Conservation (phyloP, 2,329 filamentous ascomycete species). For the Fusarium sambucinum region DNA sequence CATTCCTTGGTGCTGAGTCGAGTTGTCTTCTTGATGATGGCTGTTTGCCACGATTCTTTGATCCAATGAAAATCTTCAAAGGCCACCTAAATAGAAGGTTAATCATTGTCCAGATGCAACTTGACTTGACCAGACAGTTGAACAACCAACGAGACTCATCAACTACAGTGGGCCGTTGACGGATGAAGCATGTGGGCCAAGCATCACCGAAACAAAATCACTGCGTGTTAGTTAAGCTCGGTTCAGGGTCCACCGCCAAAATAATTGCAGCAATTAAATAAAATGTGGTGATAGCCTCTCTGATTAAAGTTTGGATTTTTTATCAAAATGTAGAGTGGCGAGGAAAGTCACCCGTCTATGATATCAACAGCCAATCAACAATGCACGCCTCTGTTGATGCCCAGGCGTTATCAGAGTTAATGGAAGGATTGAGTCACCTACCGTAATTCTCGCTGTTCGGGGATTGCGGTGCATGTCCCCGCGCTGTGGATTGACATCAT, state of each 20-base stretch:
- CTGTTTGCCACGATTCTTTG: conserved; percentile 13
- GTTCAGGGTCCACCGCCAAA: conserved; percentile 26
- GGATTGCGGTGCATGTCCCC: conserved; percentile 18
- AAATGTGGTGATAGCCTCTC: conserved; percentile 28
- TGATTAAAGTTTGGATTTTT: not conserved
- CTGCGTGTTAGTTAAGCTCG: conserved; percentile 26
- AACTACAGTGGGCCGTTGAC: conserved; percentile 20
- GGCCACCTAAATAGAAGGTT: not conserved
- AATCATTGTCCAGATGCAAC: not conserved
- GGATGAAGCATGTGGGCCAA: conserved; percentile 38
- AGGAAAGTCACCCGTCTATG: not conserved
- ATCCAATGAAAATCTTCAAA: conserved; percentile 5
- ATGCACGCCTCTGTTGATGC: not conserved
- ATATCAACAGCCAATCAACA: conserved; percentile 22
- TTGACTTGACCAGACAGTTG: not conserved
- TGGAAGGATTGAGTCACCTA: conserved; percentile 11
- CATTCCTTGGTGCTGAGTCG: conserved; percentile 1
- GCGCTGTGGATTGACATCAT: conserved; percentile 39
- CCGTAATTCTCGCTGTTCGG: conserved; percentile 13
- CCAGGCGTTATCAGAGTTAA: conserved; percentile 12
- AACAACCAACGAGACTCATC: conserved; percentile 19
- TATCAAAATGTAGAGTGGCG: conserved; percentile 13
- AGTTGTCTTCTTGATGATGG: conserved; percentile 6
- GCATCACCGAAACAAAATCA: conserved; percentile 1
- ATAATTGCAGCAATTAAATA: conserved; percentile 4